Evolutionary conservation across 805 yeast genomes (phyloP).

Genomic region (Babjeviella inositovora): DNA sequence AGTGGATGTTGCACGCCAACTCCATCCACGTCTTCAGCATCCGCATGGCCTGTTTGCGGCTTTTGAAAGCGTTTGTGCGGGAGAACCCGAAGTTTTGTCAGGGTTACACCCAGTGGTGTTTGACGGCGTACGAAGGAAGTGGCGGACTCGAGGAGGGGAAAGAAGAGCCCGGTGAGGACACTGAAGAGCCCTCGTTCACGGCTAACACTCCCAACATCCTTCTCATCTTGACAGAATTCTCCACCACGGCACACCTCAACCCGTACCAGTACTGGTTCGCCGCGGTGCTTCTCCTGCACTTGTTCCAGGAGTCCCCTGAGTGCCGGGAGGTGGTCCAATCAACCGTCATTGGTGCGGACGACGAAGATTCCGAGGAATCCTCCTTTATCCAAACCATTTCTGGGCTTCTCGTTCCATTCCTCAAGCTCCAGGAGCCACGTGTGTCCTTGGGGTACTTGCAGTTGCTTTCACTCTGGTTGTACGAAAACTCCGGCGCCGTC

Average conservation of each 20-base stretch:
- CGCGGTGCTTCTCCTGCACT: conserved; percentile 39
- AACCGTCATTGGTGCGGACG: conserved; percentile 42
- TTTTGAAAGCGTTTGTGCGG: conserved; percentile 53
- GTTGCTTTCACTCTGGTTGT: conserved; percentile 62
- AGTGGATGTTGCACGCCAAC: conserved; percentile 69
- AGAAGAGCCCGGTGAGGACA: too few relatives aligned
- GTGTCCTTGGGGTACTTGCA: conserved; percentile 64
- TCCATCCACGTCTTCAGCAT: conserved; percentile 79
- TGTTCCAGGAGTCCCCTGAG: conserved; percentile 39
- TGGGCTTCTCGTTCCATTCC: conserved; percentile 52
- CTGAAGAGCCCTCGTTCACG: too few relatives aligned
- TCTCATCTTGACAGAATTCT: too few relatives aligned
- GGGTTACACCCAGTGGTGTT: too few relatives aligned
- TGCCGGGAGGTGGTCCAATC: conserved; percentile 28
- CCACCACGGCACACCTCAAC: too few relatives aligned
- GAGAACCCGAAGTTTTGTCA: too few relatives aligned
- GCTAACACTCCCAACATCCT: too few relatives aligned
- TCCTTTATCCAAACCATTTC: conserved; percentile 61
- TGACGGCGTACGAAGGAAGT: too few relatives aligned
- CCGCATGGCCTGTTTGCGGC: conserved; percentile 53
- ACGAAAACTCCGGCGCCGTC: conserved; percentile 61
- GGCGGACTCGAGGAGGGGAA: too few relatives aligned
- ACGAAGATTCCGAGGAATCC: conserved; percentile 53
- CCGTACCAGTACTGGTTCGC: conserved; percentile 88
- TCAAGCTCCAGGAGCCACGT: conserved; percentile 52